These are phyloP conservation scores for Pisolithus sp. DNA, from an alignment of 768 basidiomycete genomes.

Conservation along the genomic window DNA sequence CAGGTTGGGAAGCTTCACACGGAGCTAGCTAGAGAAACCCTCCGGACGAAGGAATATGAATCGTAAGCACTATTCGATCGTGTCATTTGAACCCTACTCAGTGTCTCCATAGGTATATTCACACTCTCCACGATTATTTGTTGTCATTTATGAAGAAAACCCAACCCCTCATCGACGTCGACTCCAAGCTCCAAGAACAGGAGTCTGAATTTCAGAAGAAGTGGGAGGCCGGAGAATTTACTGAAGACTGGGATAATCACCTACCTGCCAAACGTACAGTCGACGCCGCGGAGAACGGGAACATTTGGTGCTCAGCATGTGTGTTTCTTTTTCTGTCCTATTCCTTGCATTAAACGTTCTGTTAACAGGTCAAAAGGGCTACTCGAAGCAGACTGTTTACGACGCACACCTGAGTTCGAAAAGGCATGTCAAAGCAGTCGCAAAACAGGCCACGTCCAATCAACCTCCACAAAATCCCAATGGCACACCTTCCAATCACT, in stretches of 20 bases:
- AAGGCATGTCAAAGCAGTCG: conserved; percentile 90
- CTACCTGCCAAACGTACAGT: conserved; percentile 31
- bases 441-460: conserved; percentile 53
- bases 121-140: conserved; percentile 74
- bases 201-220: conserved; percentile 65
- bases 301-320: conserved; percentile 96
- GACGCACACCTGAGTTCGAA: conserved; percentile 94
- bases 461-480: conserved; percentile 31
- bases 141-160: conserved; percentile 81
- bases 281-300: conserved; percentile 41
- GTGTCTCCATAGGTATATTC: conserved; percentile 61
- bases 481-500: conserved; percentile 23
- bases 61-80: conserved; percentile 40
- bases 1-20: conserved; percentile 55
- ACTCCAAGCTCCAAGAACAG: conserved; percentile 56
- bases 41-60: conserved; percentile 72
- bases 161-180: conserved; percentile 74
- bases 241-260: conserved; percentile 61
- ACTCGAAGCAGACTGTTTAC: conserved; percentile 96
- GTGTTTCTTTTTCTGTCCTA: conserved; percentile 29
- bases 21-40: conserved; percentile 63
- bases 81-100: conserved; percentile 8
- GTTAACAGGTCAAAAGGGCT: conserved; percentile 78
- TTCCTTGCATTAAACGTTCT: conserved; percentile 3
- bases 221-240: conserved; percentile 75